Percentiles rank a stretch among this genome's conserved stretches.
Evolutionary conservation across 108 stramenopile genomes (phyloP).

Genomic region (Nannochloropsis granulata): DNA sequence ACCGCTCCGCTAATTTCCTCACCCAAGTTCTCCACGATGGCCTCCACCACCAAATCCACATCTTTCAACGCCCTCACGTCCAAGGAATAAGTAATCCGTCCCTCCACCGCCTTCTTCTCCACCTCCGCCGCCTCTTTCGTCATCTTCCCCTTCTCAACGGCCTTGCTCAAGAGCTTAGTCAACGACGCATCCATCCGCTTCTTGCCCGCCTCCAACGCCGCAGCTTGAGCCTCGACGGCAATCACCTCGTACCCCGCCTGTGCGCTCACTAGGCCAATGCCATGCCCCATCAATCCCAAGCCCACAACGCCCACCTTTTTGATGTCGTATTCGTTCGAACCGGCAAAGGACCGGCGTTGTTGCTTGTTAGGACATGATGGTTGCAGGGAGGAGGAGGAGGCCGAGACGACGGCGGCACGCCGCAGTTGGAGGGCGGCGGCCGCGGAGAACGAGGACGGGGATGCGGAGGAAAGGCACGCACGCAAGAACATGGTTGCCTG

Average conservation of each 20-base stretch:
- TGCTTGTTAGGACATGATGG: not conserved
- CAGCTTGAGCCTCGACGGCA: slow-evolving; percentile 28
- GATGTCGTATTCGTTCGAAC: slow-evolving; percentile 15
- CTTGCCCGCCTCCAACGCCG: slow-evolving; percentile 20
- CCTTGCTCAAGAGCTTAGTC: slow-evolving; percentile 17
- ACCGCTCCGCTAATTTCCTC: not conserved
- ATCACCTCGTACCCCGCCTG: slow-evolving; percentile 54
- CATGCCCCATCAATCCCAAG: slow-evolving; percentile 99
- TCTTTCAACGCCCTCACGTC: slow-evolving; percentile 53
- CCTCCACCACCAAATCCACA: slow-evolving; percentile 78
- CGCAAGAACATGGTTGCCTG: not conserved
- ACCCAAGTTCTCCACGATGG: slow-evolving; percentile 80
- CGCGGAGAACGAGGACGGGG: not conserved
- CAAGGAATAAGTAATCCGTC: slow-evolving; percentile 59
- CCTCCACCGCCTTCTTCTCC: slow-evolving; percentile 17
- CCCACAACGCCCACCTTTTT: slow-evolving; percentile 79
- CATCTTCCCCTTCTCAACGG: slow-evolving; percentile 63
- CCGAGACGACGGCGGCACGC: not conserved
- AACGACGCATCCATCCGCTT: slow-evolving; percentile 33
- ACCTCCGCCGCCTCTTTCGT: slow-evolving; percentile 44
- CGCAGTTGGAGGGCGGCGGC: not conserved
- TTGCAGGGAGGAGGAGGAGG: not conserved
- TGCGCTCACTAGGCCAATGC: slow-evolving; percentile 65
- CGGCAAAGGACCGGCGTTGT: not conserved
- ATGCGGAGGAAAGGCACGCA: not conserved